Conservation (phyloP, 2,329 filamentous ascomycete genomes). For the Aspergillus fijiensis region DNA sequence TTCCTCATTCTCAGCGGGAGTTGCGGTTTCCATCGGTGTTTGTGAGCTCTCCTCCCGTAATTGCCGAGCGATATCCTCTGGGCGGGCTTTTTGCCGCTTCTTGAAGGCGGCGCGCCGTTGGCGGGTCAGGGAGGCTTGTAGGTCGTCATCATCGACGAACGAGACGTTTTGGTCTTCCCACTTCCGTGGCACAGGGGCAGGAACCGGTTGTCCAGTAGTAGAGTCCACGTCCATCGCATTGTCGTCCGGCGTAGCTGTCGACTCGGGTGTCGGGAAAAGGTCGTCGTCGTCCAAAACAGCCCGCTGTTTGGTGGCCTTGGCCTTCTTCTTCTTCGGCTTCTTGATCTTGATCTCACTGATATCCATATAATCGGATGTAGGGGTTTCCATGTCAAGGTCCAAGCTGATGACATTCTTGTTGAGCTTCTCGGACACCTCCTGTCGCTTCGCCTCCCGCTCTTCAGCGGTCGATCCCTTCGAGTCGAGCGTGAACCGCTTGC, state of each 20-base stretch:
- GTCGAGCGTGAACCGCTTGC: constrained; percentile 83
- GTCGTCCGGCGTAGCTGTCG: constrained; percentile 37
- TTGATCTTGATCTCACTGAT: constrained; percentile 85
- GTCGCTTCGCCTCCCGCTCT: constrained; percentile 57
- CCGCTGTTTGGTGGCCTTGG: constrained; percentile 71
- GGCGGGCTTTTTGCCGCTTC: constrained; percentile 82
- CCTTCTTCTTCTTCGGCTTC: constrained; percentile 86
- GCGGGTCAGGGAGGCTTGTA: constrained; percentile 81
- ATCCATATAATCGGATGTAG: constrained; percentile 84
- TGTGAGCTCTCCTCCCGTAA: constrained; percentile 62
- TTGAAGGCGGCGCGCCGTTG: constrained; percentile 82
- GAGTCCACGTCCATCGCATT: constrained; percentile 76
- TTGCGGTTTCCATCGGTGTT: constrained; percentile 59
- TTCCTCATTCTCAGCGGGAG: constrained; percentile 53
- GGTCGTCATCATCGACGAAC: constrained; percentile 87
- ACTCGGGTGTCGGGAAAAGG: constrained; percentile 44
- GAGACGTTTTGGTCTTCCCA: constrained; percentile 64
- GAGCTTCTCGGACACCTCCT: constrained; percentile 56
- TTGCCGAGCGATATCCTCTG: constrained; percentile 82
- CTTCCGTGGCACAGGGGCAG: constrained; percentile 55
- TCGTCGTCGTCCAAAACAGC: constrained; percentile 60
- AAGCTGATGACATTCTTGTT: constrained; percentile 73
- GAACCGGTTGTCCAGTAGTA: constrained; percentile 39
- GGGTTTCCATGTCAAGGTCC: constrained; percentile 64
- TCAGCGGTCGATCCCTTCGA: constrained; percentile 69